Base-by-base conservation (phyloP, 2,329 filamentous ascomycete genomes). In the Talaromyces funiculosus region DNA sequence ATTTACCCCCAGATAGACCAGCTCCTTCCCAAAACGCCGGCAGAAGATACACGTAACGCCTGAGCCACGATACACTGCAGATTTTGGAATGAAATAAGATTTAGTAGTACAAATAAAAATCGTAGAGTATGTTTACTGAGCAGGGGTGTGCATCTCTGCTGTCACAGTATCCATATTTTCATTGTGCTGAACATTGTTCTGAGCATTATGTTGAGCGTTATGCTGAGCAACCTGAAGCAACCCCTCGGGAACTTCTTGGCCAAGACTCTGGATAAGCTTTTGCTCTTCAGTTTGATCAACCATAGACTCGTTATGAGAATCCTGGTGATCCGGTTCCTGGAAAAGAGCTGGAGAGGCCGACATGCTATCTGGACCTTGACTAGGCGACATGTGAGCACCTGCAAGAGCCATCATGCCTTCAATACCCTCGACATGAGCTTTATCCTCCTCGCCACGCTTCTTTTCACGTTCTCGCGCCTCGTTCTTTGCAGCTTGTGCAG, bases 401-500 rank as follows among this genome's bases (percentile, higher is more conserved):
- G 77, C 77, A 47, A 80, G 72, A 0, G 77, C 75, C 75, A 79
- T 78, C 71, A 78, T 77, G 6, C 75, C 76, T 67, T 78, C 76
- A 35, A 79, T 76, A 4, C 77, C 77, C 65, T 80, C 77, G 10
- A 79, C 75, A 56, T 78, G 76, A 1, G 76, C 77, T 64, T 78
- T 78, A 63, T 80, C 78, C 63, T 79, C 77, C 64, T 78, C 76
- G 4, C 73, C 75, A 56, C 73, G 75, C 60, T 76, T 74, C 65
- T 76, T 78, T 62, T 79, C 75, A 16, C 77, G 71, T 61, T 79
- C 78, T n/a, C 75, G 73, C 9, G 77, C 77, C 67, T 80, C 78
- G 14, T 78, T 74, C 64, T 80, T 80, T n/a, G 77, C 77, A 20
- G 78, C 78, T 65, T 80, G 78, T 1, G 85, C 88, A 0, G 90